A percentile compares a stretch with the other conserved stretches of the same genome.
These are phyloP conservation scores for Podila horticola DNA, from an alignment of 192 early-diverging fungal genomes.

Conservation along the genomic window DNA sequence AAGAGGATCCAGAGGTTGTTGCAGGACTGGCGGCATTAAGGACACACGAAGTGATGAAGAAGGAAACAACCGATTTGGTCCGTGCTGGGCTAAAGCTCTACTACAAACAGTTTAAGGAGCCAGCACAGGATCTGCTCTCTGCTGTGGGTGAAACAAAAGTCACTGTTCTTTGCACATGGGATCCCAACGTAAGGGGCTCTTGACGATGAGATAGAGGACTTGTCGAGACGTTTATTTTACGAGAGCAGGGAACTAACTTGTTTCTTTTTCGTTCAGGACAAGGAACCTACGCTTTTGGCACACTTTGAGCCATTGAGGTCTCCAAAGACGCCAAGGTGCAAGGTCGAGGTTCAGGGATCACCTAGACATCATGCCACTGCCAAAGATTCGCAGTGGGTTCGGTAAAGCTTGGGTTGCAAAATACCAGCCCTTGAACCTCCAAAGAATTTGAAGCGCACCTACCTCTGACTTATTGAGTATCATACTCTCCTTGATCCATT, in stretches of 20 bases:
- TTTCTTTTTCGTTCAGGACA: slow-evolving; percentile 7
- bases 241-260: not conserved
- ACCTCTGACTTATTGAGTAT: not conserved
- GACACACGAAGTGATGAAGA: slow-evolving; percentile 28
- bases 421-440: not conserved
- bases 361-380: slow-evolving; percentile 61
- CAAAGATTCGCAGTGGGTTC: slow-evolving; percentile 82
- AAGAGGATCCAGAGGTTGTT: slow-evolving; percentile 23
- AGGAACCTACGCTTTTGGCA: slow-evolving; percentile 21
- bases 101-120: slow-evolving; percentile 39
- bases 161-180: slow-evolving; percentile 67
- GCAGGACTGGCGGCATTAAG: slow-evolving; percentile 50
- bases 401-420: slow-evolving; percentile 33
- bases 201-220: not conserved
- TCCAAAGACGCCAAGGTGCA: slow-evolving; percentile 19
- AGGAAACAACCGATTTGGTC: slow-evolving; percentile 49
- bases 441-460: not conserved
- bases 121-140: not conserved
- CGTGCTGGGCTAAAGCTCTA: slow-evolving; percentile 57
- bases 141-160: slow-evolving; percentile 60
- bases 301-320: slow-evolving; percentile 26
- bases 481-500: not conserved
- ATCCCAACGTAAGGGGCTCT: slow-evolving; percentile 48
- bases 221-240: not conserved
- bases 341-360: slow-evolving; percentile 64